Evolutionary conservation across 75 land plant genomes (phyloP).

Genomic region (Cunninghamia lanceolata): DNA sequence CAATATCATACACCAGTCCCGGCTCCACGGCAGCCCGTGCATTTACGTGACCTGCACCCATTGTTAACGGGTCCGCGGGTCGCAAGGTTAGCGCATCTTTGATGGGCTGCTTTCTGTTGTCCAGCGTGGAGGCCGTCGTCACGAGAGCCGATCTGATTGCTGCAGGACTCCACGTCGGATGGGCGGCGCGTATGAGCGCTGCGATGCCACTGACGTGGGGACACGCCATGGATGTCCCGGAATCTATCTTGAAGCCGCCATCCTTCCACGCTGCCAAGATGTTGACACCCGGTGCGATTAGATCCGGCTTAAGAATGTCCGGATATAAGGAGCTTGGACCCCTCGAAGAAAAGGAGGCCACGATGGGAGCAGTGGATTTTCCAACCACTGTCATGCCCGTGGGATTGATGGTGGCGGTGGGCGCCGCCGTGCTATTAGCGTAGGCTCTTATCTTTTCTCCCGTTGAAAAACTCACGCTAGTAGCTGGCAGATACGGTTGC

Average conservation of each 20-base stretch:
- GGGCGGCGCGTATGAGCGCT: slow-evolving; percentile 15
- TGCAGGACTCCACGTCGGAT: slow-evolving; percentile 32
- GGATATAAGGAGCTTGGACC: slow-evolving; percentile 37
- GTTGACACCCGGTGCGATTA: slow-evolving; percentile 41
- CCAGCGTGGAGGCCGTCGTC: not conserved
- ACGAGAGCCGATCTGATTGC: slow-evolving; percentile 37
- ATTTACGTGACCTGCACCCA: slow-evolving; percentile 16
- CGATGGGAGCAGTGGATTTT: slow-evolving; percentile 38
- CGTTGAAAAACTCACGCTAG: slow-evolving; percentile 13
- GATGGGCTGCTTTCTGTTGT: no score
- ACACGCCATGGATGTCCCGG: slow-evolving; percentile 55
- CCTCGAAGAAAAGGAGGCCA: slow-evolving; percentile 58
- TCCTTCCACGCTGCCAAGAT: slow-evolving; percentile 48
- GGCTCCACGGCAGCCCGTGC: slow-evolving; percentile 14
- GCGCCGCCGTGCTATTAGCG: slow-evolving; percentile 13
- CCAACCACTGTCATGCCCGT: not conserved
- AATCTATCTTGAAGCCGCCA: slow-evolving; percentile 24
- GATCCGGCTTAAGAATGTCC: slow-evolving; percentile 50
- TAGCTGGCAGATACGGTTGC: not conserved
- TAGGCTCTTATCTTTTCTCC: slow-evolving; percentile 22
- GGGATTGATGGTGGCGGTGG: not conserved
- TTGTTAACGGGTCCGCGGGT: slow-evolving; percentile 15
- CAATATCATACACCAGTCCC: not conserved
- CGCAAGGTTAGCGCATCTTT: not conserved
- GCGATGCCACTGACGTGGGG: slow-evolving; percentile 37